Evolutionary conservation across 75 land plant genomes (phyloP), one percentile per base, ranked within the genome.

Genomic region (Larix kaempferi): DNA sequence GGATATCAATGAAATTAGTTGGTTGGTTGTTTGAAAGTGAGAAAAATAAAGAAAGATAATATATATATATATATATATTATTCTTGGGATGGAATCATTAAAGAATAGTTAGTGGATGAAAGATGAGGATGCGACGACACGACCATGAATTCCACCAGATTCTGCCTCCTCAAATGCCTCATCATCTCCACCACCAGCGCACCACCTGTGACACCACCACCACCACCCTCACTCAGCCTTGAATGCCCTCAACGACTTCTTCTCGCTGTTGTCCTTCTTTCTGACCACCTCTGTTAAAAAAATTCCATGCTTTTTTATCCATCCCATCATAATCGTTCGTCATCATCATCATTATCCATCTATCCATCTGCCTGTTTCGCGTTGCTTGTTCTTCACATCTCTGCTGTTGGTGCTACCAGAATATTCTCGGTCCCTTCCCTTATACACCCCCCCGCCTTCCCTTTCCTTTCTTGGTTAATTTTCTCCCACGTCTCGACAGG

Each of bases 121-220:
- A 25, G 73, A 69, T 69, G 2, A 69, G 73, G 73, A 69, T 69
- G 73, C 73, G 73, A 69, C 73, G 73, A 69, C 73, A 69, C 73
- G 73, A 69, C 52, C 41, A 39, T 69, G 73, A 69, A 69, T 69
- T 69, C 12, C 73, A 21, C 10, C 49, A 69, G 73, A 69, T 41
- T 69, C 73, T 69, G 73, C 44, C 73, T 41, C 73, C 73, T 69
- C 52, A 41, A 41, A 41, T 69, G 49, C 41, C 73, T 21, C 73
- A 17, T 19, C 44, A 35, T 67, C 72, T 67, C 22, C 22, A 23
- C 49, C 71, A 66, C 71, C 37, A 15, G 19, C 33, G 17, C 37
- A 29, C 35, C 33, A 29, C 19, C 14, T 23, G 26, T 8, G 12
- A 25, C 62, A 49, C 65, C 14, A 62, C 65, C 65, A 62, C 27